Base-by-base conservation (phyloP, 129 eudicot genomes). In the Centaurea solstitialis region DNA sequence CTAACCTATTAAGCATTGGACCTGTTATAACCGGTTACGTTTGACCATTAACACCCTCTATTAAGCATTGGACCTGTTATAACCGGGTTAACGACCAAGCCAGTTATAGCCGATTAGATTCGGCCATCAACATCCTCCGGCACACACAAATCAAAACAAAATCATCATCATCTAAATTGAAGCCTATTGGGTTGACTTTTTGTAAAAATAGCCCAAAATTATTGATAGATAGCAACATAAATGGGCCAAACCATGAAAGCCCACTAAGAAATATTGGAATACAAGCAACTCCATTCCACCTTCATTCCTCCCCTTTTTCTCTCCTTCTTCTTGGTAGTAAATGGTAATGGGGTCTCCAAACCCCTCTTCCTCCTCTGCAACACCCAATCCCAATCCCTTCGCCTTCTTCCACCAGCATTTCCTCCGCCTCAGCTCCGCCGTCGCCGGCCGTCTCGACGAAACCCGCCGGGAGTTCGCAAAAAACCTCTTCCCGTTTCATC, bases 341-440 rank as follows among this genome's bases (percentile, higher is more conserved):
- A 26, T 4, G 37, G 37, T 50, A 83, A 89, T 86, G 97, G 93
- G 79, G 83, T 78, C 87, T 7, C 85, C 89, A 79, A 89, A 86
- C 78, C 90, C 89, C 53, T 75, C 85, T 33, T 80, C 86, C 26
- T 77, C 84, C 26, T 77, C 84, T 53, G 79, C 84, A 10, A 62
- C 89, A 40, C 83, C 90, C 76, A 87, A 86, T 76, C 83, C 90
- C 76, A 87, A 86, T 76, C 97, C 97, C 41, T 84, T 93, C 79
- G 66, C 93, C 28, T 88, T 91, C 82, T 57, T 94, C 87, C 91
- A 86, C 86, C 89, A 91, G 7, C 92, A 90, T 64, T 80, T 80
- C 81, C 87, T 59, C 84, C 90, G 92, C 3, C 81, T 91, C 62
- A 57, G 84, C 75, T 68, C 91, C 68, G 89, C 85, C 40, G 79